Evolutionary conservation across 768 basidiomycete genomes (phyloP), one percentile per base, ranked within the genome.

Genomic region (Leccinellum luteum): DNA sequence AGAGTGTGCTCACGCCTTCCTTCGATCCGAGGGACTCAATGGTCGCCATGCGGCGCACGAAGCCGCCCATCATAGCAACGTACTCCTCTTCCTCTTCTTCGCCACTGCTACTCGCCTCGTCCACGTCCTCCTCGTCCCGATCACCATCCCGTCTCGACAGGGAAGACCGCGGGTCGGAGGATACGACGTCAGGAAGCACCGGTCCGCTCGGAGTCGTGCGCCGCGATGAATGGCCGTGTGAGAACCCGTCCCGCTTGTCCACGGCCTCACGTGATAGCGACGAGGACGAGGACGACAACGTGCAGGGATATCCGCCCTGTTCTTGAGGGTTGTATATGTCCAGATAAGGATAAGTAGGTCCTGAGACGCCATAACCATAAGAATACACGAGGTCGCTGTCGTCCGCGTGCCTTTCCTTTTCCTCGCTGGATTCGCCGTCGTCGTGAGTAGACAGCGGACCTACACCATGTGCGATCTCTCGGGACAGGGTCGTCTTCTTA

Each of bases 21-120:
- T 81, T 79, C 17, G 85, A 87, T 41, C 87, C 89, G 69, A 90
- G 78, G 44, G 83, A 85, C 68, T 90, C 88, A 59, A 91, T 91
- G 28, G 90, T 91, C 19, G 88, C 85, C 89, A 92, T 90, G 38
- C 90, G 86, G 52, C 81, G 78, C 45, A 91, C 79, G 63, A 77
- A 81, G 23, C 80, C 77, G 53, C 88, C 86, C 55, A 92, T 74
- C 50, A 91, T 78, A 6, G 78, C 79, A 30, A 90, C 75, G 53
- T 80, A 69, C 28, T 68, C 70, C 25, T 71, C 69, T 61, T 68
- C 69, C 44, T 69, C 72, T 61, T 68, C 69, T 49, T 69, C 72
- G 45, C 57, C 58, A 43, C 41, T 9, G 25, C 59, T 60, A 38
- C 58, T 49, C 25, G 32, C 55, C 17, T 50, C 59, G 10, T 57